A percentile compares a stretch with the other conserved stretches of the same genome.
phyloP scores from a whole-genome alignment of 2,329 filamentous ascomycete genomes.

The Macrophomina pseudophaseolina region DNA sequence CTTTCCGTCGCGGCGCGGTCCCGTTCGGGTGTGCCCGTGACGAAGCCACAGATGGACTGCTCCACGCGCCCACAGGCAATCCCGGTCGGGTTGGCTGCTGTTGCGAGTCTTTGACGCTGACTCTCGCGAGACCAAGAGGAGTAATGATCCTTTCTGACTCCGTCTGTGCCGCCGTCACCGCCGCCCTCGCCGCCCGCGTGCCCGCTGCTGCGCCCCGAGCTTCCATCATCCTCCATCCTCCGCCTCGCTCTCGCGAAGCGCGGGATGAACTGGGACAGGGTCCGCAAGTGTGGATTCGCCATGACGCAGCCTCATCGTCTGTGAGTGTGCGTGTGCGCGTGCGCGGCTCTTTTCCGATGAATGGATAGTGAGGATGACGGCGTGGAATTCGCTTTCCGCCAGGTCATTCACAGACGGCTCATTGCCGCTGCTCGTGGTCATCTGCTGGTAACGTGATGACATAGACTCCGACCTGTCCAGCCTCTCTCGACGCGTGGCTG shows the following conservation, averaged over 20 bases:
- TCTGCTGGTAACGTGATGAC: slow-evolving; percentile 21
- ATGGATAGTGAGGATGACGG: background rate
- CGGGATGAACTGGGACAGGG: slow-evolving; percentile 18
- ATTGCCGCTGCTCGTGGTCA: background rate
- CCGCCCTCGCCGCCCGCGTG: slow-evolving; percentile 15
- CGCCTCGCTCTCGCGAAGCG: background rate
- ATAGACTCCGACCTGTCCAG: background rate
- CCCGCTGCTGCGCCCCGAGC: background rate
- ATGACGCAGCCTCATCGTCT: slow-evolving; percentile 15
- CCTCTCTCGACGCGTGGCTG: slow-evolving; percentile 1
- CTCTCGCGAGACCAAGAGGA: background rate
- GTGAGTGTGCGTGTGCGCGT: background rate
- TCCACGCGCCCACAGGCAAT: background rate
- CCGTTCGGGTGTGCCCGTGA: slow-evolving; percentile 22
- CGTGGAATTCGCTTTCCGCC: slow-evolving; percentile 11
- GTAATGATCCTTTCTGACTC: no score
- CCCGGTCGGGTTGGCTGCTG: background rate
- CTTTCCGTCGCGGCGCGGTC: slow-evolving; percentile 7
- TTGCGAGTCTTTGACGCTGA: slow-evolving; percentile 2
- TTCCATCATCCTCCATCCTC: background rate
- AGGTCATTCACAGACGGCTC: background rate
- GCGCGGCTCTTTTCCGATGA: background rate
- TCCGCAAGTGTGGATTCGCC: slow-evolving; percentile 8
- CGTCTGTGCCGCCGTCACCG: background rate
- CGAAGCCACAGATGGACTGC: slow-evolving; percentile 17